Evolutionary conservation across 192 early-diverging fungal species (phyloP).

Genomic region (Coemansia sp.): DNA sequence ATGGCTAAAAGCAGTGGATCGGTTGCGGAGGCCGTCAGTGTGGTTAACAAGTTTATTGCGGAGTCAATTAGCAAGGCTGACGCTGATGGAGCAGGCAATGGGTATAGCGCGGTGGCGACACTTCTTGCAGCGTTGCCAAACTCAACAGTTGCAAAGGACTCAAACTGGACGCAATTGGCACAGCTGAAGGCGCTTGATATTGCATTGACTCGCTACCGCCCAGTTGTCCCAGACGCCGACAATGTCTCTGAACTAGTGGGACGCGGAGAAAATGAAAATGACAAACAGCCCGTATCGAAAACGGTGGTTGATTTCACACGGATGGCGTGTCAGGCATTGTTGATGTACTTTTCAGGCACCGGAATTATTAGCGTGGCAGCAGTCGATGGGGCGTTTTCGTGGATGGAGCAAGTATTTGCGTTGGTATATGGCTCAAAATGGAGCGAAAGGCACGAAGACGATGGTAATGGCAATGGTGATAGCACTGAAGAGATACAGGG

Average conservation of each 20-base stretch:
- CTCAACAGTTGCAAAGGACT: slow-evolving; percentile 15
- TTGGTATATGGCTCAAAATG: slow-evolving; percentile 20
- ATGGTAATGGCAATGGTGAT: neutral
- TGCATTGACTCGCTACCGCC: neutral
- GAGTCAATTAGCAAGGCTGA: slow-evolving; percentile 2
- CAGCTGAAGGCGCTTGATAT: slow-evolving; percentile 18
- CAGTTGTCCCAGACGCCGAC: neutral
- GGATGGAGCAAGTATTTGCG: slow-evolving; percentile 36
- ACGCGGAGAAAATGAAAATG: too few species aligned
- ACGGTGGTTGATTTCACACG: slow-evolving; percentile 8
- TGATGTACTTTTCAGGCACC: slow-evolving; percentile 18
- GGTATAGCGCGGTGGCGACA: slow-evolving; percentile 5
- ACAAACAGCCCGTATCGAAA: neutral
- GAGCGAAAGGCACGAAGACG: neutral
- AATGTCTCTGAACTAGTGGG: too few species aligned
- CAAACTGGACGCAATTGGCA: slow-evolving; percentile 13
- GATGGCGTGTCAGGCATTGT: slow-evolving; percentile 26
- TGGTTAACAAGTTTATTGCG: slow-evolving; percentile 30
- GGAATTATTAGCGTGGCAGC: slow-evolving; percentile 4
- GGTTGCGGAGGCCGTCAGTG: slow-evolving; percentile 18
- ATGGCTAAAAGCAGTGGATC: slow-evolving; percentile 14
- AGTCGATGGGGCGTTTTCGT: slow-evolving; percentile 16
- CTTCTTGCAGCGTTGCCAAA: slow-evolving; percentile 28
- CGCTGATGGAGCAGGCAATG: neutral
- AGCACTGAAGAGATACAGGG: too few species aligned